Evolutionary conservation across 176 grass and related monocot genomes (phyloP).

Genomic region (Phyllostachys edulis): DNA sequence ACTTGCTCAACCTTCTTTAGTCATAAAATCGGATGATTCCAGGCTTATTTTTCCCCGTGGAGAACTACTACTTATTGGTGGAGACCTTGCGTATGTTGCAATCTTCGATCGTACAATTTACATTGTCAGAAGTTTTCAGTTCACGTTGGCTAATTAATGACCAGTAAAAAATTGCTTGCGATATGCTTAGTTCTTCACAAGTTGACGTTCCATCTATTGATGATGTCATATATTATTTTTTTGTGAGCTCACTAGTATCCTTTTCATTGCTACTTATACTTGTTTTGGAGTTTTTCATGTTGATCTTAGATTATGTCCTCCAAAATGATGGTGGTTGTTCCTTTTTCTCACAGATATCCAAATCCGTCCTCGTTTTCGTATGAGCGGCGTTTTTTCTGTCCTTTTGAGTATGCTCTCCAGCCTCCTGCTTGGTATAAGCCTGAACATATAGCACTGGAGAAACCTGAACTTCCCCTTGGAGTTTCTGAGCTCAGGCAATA

Average conservation of each 20-base stretch:
- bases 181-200: slow-evolving; percentile 7
- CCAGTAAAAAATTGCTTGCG: neutral
- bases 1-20: slow-evolving; percentile 75
- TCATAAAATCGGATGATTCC: slow-evolving; percentile 46
- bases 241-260: neutral
- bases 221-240: neutral
- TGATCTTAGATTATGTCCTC: neutral
- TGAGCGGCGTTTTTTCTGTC: slow-evolving; percentile 83
- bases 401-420: slow-evolving; percentile 93
- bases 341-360: slow-evolving; percentile 64
- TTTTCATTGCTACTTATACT: slow-evolving; percentile 14
- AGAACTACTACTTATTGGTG: slow-evolving; percentile 63
- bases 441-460: slow-evolving; percentile 91
- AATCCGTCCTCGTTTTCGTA: slow-evolving; percentile 96
- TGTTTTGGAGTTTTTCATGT: slow-evolving; percentile 1
- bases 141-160: slow-evolving; percentile 10
- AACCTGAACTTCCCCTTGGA: slow-evolving; percentile 89
- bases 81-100: slow-evolving; percentile 64
- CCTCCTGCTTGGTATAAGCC: slow-evolving; percentile 82
- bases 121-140: neutral
- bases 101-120: slow-evolving; percentile 2
- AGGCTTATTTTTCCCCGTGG: slow-evolving; percentile 52
- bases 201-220: neutral
- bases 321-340: slow-evolving; percentile 6
- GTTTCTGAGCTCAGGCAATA: slow-evolving; percentile 74